A percentile compares a stretch with the other conserved stretches of the same genome.
These are phyloP conservation scores for Populus nigra DNA, from an alignment of 345 rosid species.

Conservation along the genomic window DNA sequence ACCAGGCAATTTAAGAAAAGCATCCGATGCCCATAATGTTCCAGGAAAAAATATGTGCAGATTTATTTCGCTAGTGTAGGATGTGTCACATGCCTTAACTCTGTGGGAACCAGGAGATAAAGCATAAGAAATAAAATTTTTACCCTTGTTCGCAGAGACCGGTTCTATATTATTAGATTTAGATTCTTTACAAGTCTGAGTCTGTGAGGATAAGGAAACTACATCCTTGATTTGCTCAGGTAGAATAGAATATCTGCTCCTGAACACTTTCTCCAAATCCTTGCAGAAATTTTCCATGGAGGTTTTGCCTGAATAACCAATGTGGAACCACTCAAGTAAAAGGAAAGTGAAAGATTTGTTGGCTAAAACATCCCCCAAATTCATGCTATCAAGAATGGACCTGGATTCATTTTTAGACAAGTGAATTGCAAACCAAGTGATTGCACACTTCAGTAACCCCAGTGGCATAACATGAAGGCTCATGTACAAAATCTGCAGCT, in stretches of 20 bases:
- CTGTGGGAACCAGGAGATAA: constrained; percentile 19
- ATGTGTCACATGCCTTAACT: constrained; percentile 29
- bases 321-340: constrained; percentile 59
- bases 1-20: constrained; percentile 26
- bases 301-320: constrained; percentile 56
- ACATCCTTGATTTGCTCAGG: constrained; percentile 36
- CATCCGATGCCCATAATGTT: constrained; percentile 23
- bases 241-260: constrained; percentile 36
- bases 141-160: constrained; percentile 26
- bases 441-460: constrained; percentile 64
- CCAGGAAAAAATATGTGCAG: constrained; percentile 37
- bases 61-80: constrained; percentile 47
- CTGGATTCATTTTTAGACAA: constrained; percentile 53
- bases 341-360: constrained; percentile 49
- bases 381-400: constrained; percentile 47
- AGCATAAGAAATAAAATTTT: constrained; percentile 26
- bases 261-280: constrained; percentile 48
- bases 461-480: constrained; percentile 71
- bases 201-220: constrained; percentile 27
- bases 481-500: constrained; percentile 49
- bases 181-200: constrained; percentile 23
- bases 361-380: constrained; percentile 27
- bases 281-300: constrained; percentile 48
- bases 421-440: constrained; percentile 68
- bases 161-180: constrained; percentile 21